These are phyloP conservation scores for Fusarium chaquense DNA, from an alignment of 2,329 filamentous ascomycete species.

Conservation along the genomic window DNA sequence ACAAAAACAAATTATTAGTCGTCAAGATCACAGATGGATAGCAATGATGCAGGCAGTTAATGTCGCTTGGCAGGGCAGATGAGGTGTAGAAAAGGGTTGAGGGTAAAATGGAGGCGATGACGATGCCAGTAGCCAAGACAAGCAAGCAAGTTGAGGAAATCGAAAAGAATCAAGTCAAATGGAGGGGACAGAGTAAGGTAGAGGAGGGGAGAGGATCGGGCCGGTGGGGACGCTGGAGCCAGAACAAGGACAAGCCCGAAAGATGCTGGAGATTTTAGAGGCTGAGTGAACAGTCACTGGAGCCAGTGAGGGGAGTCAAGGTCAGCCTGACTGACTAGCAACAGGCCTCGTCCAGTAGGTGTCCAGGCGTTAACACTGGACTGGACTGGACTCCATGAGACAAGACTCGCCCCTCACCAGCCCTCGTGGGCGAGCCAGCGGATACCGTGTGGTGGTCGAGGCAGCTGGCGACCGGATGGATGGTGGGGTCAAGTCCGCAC, in stretches of 20 bases:
- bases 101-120: slow-evolving; percentile 40
- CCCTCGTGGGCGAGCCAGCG: slow-evolving; percentile 40
- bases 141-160: slow-evolving; percentile 39
- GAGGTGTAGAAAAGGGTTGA: slow-evolving; percentile 15
- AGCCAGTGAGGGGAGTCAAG: slow-evolving; percentile 34
- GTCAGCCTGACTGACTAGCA: slow-evolving; percentile 45
- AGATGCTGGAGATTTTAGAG: slow-evolving; percentile 34
- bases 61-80: slow-evolving; percentile 24
- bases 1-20: slow-evolving; percentile 43
- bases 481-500: slow-evolving; percentile 35
- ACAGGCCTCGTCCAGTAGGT: slow-evolving; percentile 38
- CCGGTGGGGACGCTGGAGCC: slow-evolving; percentile 39
- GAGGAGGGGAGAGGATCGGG: slow-evolving; percentile 44
- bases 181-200: slow-evolving; percentile 39
- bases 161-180: slow-evolving; percentile 44
- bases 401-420: slow-evolving; percentile 36
- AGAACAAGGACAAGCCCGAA: slow-evolving; percentile 33
- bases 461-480: slow-evolving; percentile 28
- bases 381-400: slow-evolving; percentile 24
- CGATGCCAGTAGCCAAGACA: slow-evolving; percentile 41
- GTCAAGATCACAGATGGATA: slow-evolving; percentile 31
- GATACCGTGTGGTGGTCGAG: slow-evolving; percentile 36
- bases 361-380: slow-evolving; percentile 34
- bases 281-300: slow-evolving; percentile 28
- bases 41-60: slow-evolving; percentile 20